phyloP scores from a whole-genome alignment of 148 eudicot genomes.

The Rhododendron kiyosumense region DNA sequence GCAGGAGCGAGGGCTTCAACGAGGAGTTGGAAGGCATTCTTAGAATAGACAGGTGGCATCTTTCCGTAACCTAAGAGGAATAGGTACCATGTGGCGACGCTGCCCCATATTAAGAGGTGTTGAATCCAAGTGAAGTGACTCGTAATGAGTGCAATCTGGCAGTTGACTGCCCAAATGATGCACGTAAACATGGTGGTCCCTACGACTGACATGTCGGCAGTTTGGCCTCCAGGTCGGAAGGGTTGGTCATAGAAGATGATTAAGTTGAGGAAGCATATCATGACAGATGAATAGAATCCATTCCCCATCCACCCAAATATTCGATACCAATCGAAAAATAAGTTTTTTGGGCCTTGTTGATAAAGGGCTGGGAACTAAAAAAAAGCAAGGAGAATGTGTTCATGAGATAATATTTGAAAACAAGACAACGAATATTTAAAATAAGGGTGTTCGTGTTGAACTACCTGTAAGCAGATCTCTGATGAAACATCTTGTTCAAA shows the following conservation, averaged over 20 bases:
- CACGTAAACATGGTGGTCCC: too few relatives aligned
- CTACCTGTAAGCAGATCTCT: slow-evolving; percentile 66
- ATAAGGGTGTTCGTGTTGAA: background rate
- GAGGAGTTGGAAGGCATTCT: too few relatives aligned
- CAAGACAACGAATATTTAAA: background rate
- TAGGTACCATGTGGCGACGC: too few relatives aligned
- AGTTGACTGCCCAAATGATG: too few relatives aligned
- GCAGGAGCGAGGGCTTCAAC: too few relatives aligned
- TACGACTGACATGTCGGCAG: too few relatives aligned
- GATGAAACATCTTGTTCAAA: slow-evolving; percentile 76
- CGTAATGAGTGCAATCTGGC: too few relatives aligned
- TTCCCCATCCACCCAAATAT: slow-evolving; percentile 76
- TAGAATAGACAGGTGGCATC: too few relatives aligned
- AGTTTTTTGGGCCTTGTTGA: slow-evolving; percentile 73
- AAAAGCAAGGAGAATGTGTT: background rate
- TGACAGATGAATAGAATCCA: slow-evolving; percentile 55
- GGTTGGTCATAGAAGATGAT: slow-evolving; percentile 44
- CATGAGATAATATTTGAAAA: background rate
- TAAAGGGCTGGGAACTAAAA: slow-evolving; percentile 75
- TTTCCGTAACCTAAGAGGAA: too few relatives aligned
- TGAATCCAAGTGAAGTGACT: too few relatives aligned
- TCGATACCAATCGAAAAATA: slow-evolving; percentile 65
- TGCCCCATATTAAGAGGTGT: too few relatives aligned
- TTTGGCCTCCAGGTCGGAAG: too few relatives aligned
- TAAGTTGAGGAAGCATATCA: slow-evolving; percentile 53